Base-by-base conservation (phyloP, 139 green algal genomes). In the Gonium pectorale region DNA sequence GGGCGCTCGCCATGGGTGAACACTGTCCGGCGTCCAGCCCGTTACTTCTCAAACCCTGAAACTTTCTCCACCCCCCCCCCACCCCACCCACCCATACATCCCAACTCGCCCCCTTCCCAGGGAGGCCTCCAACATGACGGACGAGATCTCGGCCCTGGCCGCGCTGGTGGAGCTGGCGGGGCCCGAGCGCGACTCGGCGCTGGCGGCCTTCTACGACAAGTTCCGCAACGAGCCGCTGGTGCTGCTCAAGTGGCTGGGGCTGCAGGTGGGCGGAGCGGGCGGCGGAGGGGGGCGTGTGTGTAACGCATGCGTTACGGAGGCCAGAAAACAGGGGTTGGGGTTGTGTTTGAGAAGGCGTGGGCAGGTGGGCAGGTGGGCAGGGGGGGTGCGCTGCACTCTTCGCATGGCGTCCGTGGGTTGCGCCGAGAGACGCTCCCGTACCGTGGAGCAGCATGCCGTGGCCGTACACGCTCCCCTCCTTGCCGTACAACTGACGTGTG, bases 121-220 rank as follows among this genome's bases (percentile, higher is more conserved):
- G 40, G 80, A 80, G 15, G 97, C 97, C 15, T 96, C 90, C 71
- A 99, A 99, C 94, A 99, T 99, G 97, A 99, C 97, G 6, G 97
- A 99, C 84, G 88, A 86, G 87, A 95, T 98, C 31, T 87, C 92
- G 7, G 95, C 96, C 0, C 90, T 99, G 38, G 86, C 88, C 3
- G 87, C 91, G 0, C 91, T 99, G 49, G 83, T 88, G 70, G 90
- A 94, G 77, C 52, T 89, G 6, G 64, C 80, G 63, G 88, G 91
- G 21, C 75, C 88, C 2, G 92, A 90, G 56, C 88, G 95, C 9
- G 79, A 93, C n/a, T 43, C 54, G 26, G 91, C 90, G n/a, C 89
- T 98, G 67, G 85, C 88, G 35, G 89, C 91, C 31, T 96, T 96
- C 87, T 95, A 93, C 83, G 73, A 75, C 51, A 75, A 86, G 56